Conservation (phyloP, 2,329 filamentous ascomycete genomes). For the Ceratocystis harringtonii region DNA sequence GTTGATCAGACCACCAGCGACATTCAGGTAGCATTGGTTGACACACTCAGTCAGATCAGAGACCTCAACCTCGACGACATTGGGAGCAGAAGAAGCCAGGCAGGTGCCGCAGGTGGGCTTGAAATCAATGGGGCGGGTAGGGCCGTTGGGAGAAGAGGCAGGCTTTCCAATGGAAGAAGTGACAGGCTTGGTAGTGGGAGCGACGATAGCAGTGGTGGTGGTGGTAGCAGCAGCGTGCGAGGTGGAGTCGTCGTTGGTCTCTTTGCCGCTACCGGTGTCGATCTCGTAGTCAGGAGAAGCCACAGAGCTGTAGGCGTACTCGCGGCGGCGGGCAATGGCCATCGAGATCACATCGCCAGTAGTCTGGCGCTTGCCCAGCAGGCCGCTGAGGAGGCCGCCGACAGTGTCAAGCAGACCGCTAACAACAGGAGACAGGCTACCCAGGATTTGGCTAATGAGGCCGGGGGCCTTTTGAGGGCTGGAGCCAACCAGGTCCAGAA, state of each 20-base stretch:
- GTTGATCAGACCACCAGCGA: constrained; percentile 13
- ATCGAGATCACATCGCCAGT: constrained; percentile 1
- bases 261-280: neutral
- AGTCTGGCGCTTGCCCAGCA: constrained; percentile 13
- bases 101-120: constrained; percentile 30
- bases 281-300: neutral
- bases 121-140: constrained; percentile 43
- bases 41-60: constrained; percentile 13
- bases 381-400: constrained; percentile 5
- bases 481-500: constrained; percentile 9
- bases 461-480: constrained; percentile 2
- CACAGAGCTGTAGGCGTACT: neutral
- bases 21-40: constrained; percentile 12
- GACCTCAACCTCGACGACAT: constrained; percentile 11
- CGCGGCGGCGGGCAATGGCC: constrained; percentile 7
- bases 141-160: constrained; percentile 27
- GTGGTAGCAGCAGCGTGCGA: neutral
- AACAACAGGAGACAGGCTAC: constrained; percentile 6
- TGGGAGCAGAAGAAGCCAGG: constrained; percentile 1
- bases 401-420: constrained; percentile 5
- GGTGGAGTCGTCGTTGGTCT: neutral
- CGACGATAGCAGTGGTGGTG: neutral
- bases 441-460: constrained; percentile 2
- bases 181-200: neutral
- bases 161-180: neutral